Base-by-base conservation (phyloP, 2,329 filamentous ascomycete genomes). In the Paecilomyces formosus region DNA sequence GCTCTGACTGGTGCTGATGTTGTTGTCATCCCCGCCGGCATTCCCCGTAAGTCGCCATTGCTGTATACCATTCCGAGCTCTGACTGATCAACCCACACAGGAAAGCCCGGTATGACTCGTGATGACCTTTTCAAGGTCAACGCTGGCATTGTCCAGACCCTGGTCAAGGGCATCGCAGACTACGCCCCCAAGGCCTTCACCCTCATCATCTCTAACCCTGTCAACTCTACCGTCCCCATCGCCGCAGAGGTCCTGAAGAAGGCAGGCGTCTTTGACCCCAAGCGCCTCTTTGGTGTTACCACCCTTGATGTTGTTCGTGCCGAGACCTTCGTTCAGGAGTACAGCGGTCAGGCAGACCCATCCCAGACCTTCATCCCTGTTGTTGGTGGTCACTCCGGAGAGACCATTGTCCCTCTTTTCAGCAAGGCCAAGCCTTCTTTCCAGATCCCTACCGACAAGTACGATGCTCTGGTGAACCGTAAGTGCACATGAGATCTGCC, bases 121-220 rank as follows among this genome's bases (percentile, higher is more conserved):
- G 94, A 99, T 72, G 94, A 97, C 75, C 90, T 99, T 60, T 99
- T 99, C 89, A 97, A 97, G 82, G 96, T 97, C 84, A 99, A 99
- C 77, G 94, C 94, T 61, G 90, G 92, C 70, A 99, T 99, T 73
- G 94, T 99, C 73, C 91, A 94, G 80, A 92, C 90, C 68, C 84
- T 99, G 66, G 88, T 95, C 69, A 89, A 96, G 82, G 87, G 89
- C 56, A 86, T 91, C 69, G 92, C 93, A 68, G 87, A 97, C 74
- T 86, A 88, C 72, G 88, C 87, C 74, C 94, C 94, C 74, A 95
- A 97, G 76, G 94, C 94, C 58, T 96, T 88, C 80, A 86, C 96
- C 75, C 87, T 97, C 65, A 87, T 99, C 81, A 99, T 99, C 79
- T 97, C 93, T 72, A 99, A 99, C 86, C 94, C 94, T 60, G 94